Evolutionary conservation across 345 rosid genomes (phyloP).

Genomic region (Eucalyptus virginea): DNA sequence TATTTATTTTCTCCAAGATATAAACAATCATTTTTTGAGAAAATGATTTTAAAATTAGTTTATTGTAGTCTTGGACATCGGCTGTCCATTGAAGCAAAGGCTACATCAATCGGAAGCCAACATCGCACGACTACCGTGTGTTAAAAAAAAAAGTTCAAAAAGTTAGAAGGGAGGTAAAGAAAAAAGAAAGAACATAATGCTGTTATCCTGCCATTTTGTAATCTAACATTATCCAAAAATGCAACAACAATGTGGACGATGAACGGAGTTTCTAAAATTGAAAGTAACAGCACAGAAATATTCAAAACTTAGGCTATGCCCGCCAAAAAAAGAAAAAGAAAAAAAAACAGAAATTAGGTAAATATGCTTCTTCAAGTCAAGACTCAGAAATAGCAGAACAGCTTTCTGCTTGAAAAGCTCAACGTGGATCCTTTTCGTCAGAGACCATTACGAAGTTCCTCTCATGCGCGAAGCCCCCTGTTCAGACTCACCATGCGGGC

Average conservation of each 20-base stretch:
- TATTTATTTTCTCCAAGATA: too few relatives aligned
- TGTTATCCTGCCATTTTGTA: not conserved
- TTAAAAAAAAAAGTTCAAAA: not conserved
- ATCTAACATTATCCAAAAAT: not conserved
- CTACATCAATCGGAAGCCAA: too few relatives aligned
- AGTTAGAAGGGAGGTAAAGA: not conserved
- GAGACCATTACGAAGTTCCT: not conserved
- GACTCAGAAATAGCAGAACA: not conserved
- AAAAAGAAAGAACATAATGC: not conserved
- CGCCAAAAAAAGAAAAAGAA: not conserved
- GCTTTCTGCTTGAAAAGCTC: not conserved
- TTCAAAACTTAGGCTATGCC: not conserved
- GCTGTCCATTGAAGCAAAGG: too few relatives aligned
- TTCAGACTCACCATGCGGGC: not conserved
- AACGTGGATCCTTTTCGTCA: not conserved
- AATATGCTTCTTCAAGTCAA: not conserved
- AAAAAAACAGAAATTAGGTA: not conserved
- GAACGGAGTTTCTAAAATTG: not conserved
- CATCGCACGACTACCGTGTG: not conserved
- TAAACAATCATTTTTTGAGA: too few relatives aligned
- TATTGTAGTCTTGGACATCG: not conserved
- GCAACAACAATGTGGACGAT: not conserved
- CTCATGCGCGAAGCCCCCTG: not conserved
- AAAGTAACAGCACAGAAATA: not conserved
- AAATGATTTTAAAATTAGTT: not conserved